These are phyloP conservation scores for Epithemia pelagica DNA, from an alignment of 108 stramenopile genomes.

Conservation along the genomic window DNA sequence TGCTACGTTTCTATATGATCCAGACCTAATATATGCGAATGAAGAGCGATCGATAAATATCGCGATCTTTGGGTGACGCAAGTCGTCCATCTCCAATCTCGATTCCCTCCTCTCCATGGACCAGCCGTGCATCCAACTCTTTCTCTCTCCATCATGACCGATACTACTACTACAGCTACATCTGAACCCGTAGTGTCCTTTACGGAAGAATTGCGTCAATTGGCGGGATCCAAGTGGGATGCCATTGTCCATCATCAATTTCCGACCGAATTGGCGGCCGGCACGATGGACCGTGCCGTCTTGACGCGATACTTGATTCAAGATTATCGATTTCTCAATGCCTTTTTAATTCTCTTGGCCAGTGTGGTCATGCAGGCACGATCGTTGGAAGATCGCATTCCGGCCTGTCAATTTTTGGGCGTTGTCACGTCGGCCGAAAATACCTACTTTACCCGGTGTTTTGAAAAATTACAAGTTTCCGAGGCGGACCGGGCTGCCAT, in stretches of 20 bases:
- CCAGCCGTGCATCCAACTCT: too few relatives aligned
- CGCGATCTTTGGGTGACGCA: too few relatives aligned
- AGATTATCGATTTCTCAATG: slow-evolving; percentile 63
- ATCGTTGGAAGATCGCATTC: slow-evolving; percentile 50
- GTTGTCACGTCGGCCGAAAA: slow-evolving; percentile 64
- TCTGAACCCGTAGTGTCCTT: slow-evolving; percentile 5
- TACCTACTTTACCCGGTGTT: slow-evolving; percentile 56
- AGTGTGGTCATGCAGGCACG: slow-evolving; percentile 42
- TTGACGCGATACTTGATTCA: slow-evolving; percentile 53
- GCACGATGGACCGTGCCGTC: slow-evolving; percentile 31
- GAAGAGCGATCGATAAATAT: too few relatives aligned
- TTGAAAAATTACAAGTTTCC: slow-evolving; percentile 29
- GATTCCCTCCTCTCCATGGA: too few relatives aligned
- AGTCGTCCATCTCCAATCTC: too few relatives aligned
- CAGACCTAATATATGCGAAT: too few relatives aligned
- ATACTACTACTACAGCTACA: not conserved
- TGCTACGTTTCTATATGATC: too few relatives aligned
- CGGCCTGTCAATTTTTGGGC: slow-evolving; percentile 54
- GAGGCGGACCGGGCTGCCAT: slow-evolving; percentile 28
- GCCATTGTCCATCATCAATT: slow-evolving; percentile 41
- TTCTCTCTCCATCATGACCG: not conserved
- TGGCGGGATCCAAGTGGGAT: slow-evolving; percentile 49
- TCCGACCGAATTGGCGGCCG: slow-evolving; percentile 35
- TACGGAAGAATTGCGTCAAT: slow-evolving; percentile 39
- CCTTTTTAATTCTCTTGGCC: slow-evolving; percentile 47